Base-by-base conservation (phyloP, 805 yeast species). In the Wickerhamomyces xylosicus region DNA sequence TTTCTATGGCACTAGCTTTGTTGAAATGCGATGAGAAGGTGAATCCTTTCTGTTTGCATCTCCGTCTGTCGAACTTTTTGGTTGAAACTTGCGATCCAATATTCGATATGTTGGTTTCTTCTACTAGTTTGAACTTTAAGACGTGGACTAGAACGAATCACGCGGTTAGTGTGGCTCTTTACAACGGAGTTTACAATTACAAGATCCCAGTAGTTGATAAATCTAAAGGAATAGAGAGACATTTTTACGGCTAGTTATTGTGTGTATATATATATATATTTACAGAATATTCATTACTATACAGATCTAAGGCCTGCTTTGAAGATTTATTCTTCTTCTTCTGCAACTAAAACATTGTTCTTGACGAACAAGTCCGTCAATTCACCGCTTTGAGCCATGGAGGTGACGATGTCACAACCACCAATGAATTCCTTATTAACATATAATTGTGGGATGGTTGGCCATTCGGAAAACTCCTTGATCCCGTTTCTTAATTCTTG, bases 391-490 rank as follows among this genome's bases (percentile, higher is more conserved):
- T 81, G 83, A 31, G 94, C 85, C 97, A 92, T 89, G 41, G 84
- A 77, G 57, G 82, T 85, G 38, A 92, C 71, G 46, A 92, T 89
- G 62, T 92, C 99, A 63, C 97, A 92, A 4, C 99, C 99, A 34
- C 99, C 99, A 39, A 92, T 73, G 57, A 92, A 92, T 58, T 92
- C 98, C 48, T 80, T 79, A 49, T 80, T 74, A 13, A 92, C 86
- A 56, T 89, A 92, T 34, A 92, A 71, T 62, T 92, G 99, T 14
- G 99, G 99, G 43, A 92, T 87, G 1, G 99, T 92, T 41, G 99
- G 99, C 99, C 99, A 92, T 47, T 84, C 80, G 49, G 90, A 78
- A 62, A 75, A 92, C 59, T 92, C 98, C 64, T 92, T 92, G 54
- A 92, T 86, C 25, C 97, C 98, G 36, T 85, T 79, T 63, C 98